Percentiles rank a stretch among this genome's conserved stretches.
phyloP scores from a whole-genome alignment of 768 basidiomycete species.

The Imleria badia region DNA sequence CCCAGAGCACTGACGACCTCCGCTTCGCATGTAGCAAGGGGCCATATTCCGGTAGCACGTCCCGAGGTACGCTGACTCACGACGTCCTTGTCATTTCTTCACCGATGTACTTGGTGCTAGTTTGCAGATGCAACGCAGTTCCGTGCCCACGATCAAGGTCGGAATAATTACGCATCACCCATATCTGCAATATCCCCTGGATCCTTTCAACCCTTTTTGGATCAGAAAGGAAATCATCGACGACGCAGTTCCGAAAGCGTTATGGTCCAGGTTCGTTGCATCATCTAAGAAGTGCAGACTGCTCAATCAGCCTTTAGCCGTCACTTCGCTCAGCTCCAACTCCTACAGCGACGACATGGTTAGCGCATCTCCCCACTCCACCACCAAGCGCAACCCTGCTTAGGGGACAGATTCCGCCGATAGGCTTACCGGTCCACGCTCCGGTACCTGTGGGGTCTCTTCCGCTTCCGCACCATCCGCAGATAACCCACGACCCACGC shows the following conservation, averaged over 20 bases:
- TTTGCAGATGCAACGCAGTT: background rate
- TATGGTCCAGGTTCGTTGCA: constrained; percentile 20
- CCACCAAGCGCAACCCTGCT: constrained; percentile 10
- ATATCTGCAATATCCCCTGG: constrained; percentile 1
- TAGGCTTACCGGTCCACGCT: constrained; percentile 11
- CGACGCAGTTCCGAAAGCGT: constrained; percentile 18
- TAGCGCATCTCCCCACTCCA: constrained; percentile 22
- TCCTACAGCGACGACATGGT: constrained; percentile 16
- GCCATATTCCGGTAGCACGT: constrained; percentile 2
- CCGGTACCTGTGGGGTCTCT: constrained; percentile 7
- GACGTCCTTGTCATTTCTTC: background rate
- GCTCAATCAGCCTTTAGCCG: constrained; percentile 8
- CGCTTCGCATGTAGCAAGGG: background rate
- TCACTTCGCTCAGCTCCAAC: constrained; percentile 10
- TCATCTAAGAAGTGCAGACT: background rate
- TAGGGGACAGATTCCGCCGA: constrained; percentile 7
- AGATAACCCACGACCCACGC: background rate
- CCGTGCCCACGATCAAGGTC: constrained; percentile 4
- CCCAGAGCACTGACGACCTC: background rate
- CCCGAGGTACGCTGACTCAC: constrained; percentile 11
- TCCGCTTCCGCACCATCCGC: constrained; percentile 4
- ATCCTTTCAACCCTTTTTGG: background rate
- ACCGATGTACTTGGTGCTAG: background rate
- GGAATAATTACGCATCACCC: constrained; percentile 5
- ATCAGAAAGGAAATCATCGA: constrained; percentile 7